Base-by-base conservation (phyloP, 2,329 filamentous ascomycete species). In the Eutypa lata region DNA sequence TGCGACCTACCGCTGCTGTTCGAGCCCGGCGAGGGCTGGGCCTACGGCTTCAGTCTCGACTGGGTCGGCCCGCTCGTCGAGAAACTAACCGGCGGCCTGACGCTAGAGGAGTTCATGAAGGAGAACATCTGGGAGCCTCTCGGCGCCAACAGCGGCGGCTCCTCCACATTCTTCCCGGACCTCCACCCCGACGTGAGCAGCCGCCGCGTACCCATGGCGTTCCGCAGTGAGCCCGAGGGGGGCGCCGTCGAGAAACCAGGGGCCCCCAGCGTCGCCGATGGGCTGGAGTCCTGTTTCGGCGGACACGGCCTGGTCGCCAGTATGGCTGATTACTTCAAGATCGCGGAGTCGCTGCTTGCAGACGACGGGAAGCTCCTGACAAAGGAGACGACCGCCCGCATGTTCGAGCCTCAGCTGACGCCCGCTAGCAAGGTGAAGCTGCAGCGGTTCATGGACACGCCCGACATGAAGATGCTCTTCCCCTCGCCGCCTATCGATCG, bases 331-430 rank as follows among this genome's bases (percentile, higher is more conserved):
- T 82, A 76, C 53, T 55, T 76, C 49, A 71, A 71, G 35, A 61
- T 83, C 5, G 59, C 79, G 3, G 66, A 65, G 2, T 78, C 76
- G 2, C 60, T 84, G 1, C 67, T 82, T 0, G 62, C 65, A 2
- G 73, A 81, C 45, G 79, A 83, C 49, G 75, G 73, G 3, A 75
- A 71, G 42, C 57, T 83, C 0, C 69, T 84, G 7, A 69, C 64
- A 19, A 65, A 68, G 0, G 63, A 63, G 3, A 78, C 72, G 0
- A 69, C 76, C 0, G 67, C 73, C 1, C 58, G 68, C 43, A 71
- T 83, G 65, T 82, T 81, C 57, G 59, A 66, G 50, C 70, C 78
- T 0, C 79, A 79, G 44, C 71, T 83, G 0, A 65, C 56, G 3
- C 59, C 43, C 40, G 57, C 13, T 56, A 58, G 35, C 42, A 61